Evolutionary conservation across 2,329 filamentous ascomycete species (phyloP).

Genomic region (Aspergillus sojae): DNA sequence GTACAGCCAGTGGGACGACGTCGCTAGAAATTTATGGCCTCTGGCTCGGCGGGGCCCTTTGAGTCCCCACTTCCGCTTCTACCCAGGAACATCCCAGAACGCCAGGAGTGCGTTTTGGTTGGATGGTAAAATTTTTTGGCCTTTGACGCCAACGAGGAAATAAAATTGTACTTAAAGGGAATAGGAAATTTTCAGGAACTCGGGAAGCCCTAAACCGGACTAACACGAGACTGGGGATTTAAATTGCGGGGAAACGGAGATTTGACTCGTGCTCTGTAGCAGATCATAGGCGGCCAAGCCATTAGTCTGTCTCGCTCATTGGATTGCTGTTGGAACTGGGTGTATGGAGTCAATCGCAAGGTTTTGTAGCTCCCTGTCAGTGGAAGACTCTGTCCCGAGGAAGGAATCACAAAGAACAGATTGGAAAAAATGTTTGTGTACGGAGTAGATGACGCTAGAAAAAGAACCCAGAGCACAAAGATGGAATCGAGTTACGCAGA

Average conservation of each 20-base stretch:
- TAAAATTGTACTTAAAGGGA: neutral
- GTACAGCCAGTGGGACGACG: constrained; percentile 11
- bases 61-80: constrained; percentile 12
- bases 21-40: constrained; percentile 21
- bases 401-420: neutral
- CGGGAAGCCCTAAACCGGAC: neutral
- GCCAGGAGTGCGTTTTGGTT: neutral
- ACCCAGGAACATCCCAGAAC: neutral
- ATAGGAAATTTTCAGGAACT: neutral
- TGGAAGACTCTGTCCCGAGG: neutral
- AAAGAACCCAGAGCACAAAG: neutral
- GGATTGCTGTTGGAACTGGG: neutral
- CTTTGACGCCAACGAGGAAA: neutral
- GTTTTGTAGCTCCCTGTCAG: neutral
- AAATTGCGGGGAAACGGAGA: constrained; percentile 11
- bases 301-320: constrained; percentile 7
- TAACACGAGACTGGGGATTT: constrained; percentile 7
- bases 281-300: constrained; percentile 12
- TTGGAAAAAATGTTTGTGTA: neutral
- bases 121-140: neutral
- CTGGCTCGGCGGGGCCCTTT: constrained; percentile 11
- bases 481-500: neutral
- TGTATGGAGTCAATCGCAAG: neutral
- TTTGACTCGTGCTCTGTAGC: constrained; percentile 5
- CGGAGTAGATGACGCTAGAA: neutral